phyloP scores from a whole-genome alignment of 129 eudicot genomes.

The Saposhnikovia divaricata region DNA sequence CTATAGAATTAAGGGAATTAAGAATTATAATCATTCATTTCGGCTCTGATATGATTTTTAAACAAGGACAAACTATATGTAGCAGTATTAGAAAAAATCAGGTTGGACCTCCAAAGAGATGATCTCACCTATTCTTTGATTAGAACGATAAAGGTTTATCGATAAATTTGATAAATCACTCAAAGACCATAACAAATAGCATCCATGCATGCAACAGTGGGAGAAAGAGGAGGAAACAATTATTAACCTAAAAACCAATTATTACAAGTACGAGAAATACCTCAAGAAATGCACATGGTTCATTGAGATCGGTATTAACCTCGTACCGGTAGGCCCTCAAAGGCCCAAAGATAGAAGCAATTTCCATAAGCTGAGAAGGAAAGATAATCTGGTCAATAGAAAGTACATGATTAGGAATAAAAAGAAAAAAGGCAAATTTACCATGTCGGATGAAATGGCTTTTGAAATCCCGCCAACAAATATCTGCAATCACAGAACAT shows the following conservation, averaged over 20 bases:
- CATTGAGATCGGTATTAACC: constrained; percentile 32
- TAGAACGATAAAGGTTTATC: not conserved
- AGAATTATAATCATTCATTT: not conserved
- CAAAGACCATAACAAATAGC: not conserved
- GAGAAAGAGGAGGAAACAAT: not conserved
- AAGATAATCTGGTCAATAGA: constrained; percentile 4
- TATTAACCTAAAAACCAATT: not conserved
- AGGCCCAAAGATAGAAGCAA: constrained; percentile 78
- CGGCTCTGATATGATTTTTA: not conserved
- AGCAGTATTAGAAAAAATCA: not conserved
- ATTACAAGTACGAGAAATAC: constrained; percentile 26
- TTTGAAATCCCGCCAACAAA: constrained; percentile 87
- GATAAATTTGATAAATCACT: not conserved
- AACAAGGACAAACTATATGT: not conserved
- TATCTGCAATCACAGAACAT: constrained; percentile 39
- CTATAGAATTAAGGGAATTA: not conserved
- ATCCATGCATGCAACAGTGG: not conserved
- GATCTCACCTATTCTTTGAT: not conserved
- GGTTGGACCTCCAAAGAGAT: not conserved
- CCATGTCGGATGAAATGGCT: constrained; percentile 70
- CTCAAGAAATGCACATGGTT: constrained; percentile 81
- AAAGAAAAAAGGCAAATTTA: constrained; percentile 18
- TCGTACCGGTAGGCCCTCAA: constrained; percentile 74
- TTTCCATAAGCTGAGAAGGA: constrained; percentile 70
- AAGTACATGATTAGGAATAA: not conserved